Base-by-base conservation (phyloP, 176 grass and related monocot species). In the Areca catechu region DNA sequence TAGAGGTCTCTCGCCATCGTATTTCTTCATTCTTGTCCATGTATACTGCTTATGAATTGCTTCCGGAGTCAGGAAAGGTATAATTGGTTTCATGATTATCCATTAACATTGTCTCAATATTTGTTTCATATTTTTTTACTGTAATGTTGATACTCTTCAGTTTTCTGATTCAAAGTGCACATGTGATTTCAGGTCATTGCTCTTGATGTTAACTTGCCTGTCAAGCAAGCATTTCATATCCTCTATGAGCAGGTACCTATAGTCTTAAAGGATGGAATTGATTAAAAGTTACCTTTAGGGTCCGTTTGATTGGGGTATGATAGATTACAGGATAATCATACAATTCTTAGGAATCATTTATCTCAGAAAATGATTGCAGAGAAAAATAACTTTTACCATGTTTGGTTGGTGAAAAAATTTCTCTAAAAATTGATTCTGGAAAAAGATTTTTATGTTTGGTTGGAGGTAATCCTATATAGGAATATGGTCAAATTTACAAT, bases 171-270 rank as follows among this genome's bases (percentile, higher is more conserved):
- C 12, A 63, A 23, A 22, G 49, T 49, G 0, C 7, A 48, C 19
- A 63, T 17, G 19, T 3, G 22, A 30, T n/a, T 60, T 63, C 47
- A 63, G 61, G 61, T 63, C 18, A 50, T 63, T 47, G 61, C 47
- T 49, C 61, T 64, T 4, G 61, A 64, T 50, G 20, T 50, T 48
- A 64, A 34, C 51, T 64, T 64, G 48, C 61, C 61, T n/a, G 61
- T 64, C 49, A 64, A 64, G 15, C 48, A 64, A 64, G 61, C 61
- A 24, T 64, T 64, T 24, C 61, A 64, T 50, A 64, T 64, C 61
- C 48, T 64, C 15, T 64, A 51, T 25, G 61, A 64, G 61, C 61
- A 64, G 61, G 61, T 64, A 64, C 6, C 4, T 24, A 10, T 5
- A 2, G 16, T 50, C 5, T 24, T 16, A 24, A 34, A 34, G 5